Base-by-base conservation (phyloP, 306 rosid species). In the Acacia acuminata region DNA sequence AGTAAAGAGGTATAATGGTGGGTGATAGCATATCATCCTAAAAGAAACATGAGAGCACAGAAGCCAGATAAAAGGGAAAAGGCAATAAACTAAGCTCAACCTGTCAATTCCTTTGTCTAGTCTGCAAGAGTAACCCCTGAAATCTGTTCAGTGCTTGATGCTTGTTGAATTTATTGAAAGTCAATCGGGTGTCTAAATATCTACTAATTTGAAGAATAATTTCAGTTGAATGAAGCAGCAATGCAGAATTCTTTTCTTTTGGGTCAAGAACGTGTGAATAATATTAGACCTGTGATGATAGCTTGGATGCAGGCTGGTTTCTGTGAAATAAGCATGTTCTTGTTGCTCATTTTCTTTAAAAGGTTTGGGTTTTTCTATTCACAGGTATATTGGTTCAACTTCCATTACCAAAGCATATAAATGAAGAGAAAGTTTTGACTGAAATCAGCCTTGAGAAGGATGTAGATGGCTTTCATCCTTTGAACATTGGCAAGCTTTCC, bases 381-480 rank as follows among this genome's bases (percentile, higher is more conserved):
- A 15, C 82, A 95, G 99, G 99, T 78, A 93, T 95, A 79, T 88
- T 93, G 86, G 94, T 95, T 87, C 98, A 95, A 76, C 99, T 95
- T 86, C 99, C 97, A 25, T 86, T 93, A 91, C 97, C 99, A 10
- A 93, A 86, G 80, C 98, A 95, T 84, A 90, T 95, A 85, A 89
- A 93, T 75, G 98, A 93, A 85, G 97, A 93, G 90, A 89, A 84
- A 43, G 91, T 95, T 76, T 82, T 95, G 79, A 86, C 84, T 79
- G 98, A 88, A 87, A 95, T 95, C 79, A 95, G 91, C 90, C 77
- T 95, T 66, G 90, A 85, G 78, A 93, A 95, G 90, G 99, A 93
- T 87, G 99, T 94, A 0, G 99, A 95, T 92, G 98, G 98, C 16
- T 93, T 95, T 86, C 99, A 95, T 86, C 99, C 99, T 73, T 85